These are phyloP conservation scores for Kalaharituber pfeilii DNA, from an alignment of 2,329 filamentous ascomycete genomes.

Conservation along the genomic window DNA sequence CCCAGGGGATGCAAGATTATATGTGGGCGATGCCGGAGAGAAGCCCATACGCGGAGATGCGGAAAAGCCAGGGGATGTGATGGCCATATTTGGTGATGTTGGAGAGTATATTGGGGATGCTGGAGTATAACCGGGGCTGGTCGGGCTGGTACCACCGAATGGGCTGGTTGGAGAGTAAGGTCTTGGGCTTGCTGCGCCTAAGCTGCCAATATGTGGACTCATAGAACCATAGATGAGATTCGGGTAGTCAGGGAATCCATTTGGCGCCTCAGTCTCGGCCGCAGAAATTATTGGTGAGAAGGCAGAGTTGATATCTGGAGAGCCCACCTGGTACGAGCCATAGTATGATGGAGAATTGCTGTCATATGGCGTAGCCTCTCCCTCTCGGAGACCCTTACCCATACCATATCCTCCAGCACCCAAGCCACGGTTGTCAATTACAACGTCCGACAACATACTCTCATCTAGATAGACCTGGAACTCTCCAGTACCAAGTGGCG, in stretches of 20 bases:
- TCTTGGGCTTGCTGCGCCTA: slow-evolving; percentile 53
- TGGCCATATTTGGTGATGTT: slow-evolving; percentile 30
- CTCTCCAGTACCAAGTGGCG: slow-evolving; percentile 90
- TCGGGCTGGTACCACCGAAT: slow-evolving; percentile 49
- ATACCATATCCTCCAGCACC: slow-evolving; percentile 52
- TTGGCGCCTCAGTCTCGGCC: slow-evolving; percentile 37
- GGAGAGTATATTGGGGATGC: slow-evolving; percentile 48
- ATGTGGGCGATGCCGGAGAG: slow-evolving; percentile 48
- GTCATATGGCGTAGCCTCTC: slow-evolving; percentile 89
- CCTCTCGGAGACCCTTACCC: slow-evolving; percentile 33
- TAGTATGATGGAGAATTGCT: slow-evolving; percentile 63
- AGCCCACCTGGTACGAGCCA: slow-evolving; percentile 43
- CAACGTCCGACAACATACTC: slow-evolving; percentile 87
- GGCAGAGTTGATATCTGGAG: slow-evolving; percentile 41
- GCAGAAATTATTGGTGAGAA: slow-evolving; percentile 63
- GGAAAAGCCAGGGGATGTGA: slow-evolving; percentile 22
- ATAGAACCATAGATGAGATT: slow-evolving; percentile 44
- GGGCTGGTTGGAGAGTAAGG: slow-evolving; percentile 54
- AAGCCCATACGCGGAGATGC: slow-evolving; percentile 34
- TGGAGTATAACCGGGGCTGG: slow-evolving; percentile 50
- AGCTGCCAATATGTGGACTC: slow-evolving; percentile 30
- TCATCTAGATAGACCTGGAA: slow-evolving; percentile 88
- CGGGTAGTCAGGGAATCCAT: slow-evolving; percentile 47
- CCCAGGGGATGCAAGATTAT: slow-evolving; percentile 40
- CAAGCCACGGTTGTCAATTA: slow-evolving; percentile 68